Evolutionary conservation across 371 early-diverging fungal genomes (phyloP), one percentile per base, ranked within the genome.

Genomic region (Apophysomyces sp.): DNA sequence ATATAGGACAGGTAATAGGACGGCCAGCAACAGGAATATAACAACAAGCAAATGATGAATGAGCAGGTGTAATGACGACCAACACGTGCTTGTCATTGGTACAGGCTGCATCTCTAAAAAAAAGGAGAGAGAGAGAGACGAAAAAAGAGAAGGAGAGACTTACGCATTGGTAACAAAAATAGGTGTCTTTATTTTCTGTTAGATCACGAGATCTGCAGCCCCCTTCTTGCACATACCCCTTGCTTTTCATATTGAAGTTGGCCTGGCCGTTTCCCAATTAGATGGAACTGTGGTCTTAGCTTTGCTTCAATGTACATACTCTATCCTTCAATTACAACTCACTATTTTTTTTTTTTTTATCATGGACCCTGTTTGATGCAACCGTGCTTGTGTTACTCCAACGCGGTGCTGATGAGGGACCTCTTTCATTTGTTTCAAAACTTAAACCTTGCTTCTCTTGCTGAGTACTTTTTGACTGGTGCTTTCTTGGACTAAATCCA

Each of bases 1-100:
- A 37, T 65, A 60, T 4, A 65, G 28, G 15, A 65, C 52, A 4
- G 65, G 65, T 27, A 65, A 49, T 29, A 65, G 12, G 7, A 60
- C 60, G 31, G 60, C 53, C 56, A 56, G 55, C n/a, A 65, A 36
- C 36, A 65, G 32, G 54, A 65, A 60, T 34, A 51, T 56, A n/a
- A 60, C 28, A 6, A 65, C 65, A 36, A 65, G 60, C 12, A 55
- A 49, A 52, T 65, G 65, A 37, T 65, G 65, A 24, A 65, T 56
- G 24, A 60, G 36, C 15, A 60, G 65, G 44, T 60, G 65, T 52
- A 55, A 60, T 49, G 49, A 44, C 21, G 49, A 44, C 49, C 49
- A 44, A 44, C 24, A 21, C 16, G 24, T 44, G 21, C 49, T 44
- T 44, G 49, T 21, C 24, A 44, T 21, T 44, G 21, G 49, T 21